Base-by-base conservation (phyloP, 179 eudicot species). In the Beta macrorhiza region DNA sequence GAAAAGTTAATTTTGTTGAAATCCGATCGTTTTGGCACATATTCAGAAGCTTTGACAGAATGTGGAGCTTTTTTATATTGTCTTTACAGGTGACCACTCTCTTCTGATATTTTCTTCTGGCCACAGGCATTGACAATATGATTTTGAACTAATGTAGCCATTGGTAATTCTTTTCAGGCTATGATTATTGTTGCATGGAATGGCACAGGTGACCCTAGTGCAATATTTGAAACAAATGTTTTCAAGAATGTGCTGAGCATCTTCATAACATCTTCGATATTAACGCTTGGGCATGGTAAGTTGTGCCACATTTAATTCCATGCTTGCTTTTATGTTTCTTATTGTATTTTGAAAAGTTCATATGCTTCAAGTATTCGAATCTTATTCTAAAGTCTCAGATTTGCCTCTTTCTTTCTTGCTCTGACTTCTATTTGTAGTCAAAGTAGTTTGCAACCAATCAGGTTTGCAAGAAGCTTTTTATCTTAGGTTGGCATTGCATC, bases 121-220 rank as follows among this genome's bases (percentile, higher is more conserved):
- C 7, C 44, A 72, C 49, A 65, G 5, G 73, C 10, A 25, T 63
- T 51, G 16, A 10, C 75, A 7, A 49, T 47, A 19, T 44, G 49
- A 45, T 29, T 10, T 15, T 14, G 57, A 57, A 78, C 25, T 79
- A 77, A 72, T 74, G 32, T 78, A 61, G 58, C 58, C 71, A 58
- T 57, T 32, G 45, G 45, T 79, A 47, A 42, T 58, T 61, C 4
- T 81, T 37, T 83, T 63, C 87, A 97, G 99, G 99, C 97, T 84
- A 97, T 97, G 99, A 91, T 97, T 67, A 95, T 97, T 84, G 82
- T 97, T 90, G 99, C 98, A 45, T 97, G 99, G 98, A 90, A 93
- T 89, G 94, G 97, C 65, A 82, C 93, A 25, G 98, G 97, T 56
- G 85, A 92, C 45, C 97, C 89, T 42, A 90, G 88, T 86, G 82